Evolutionary conservation across 768 basidiomycete genomes (phyloP).

Genomic region (Pleurotus giganteus): DNA sequence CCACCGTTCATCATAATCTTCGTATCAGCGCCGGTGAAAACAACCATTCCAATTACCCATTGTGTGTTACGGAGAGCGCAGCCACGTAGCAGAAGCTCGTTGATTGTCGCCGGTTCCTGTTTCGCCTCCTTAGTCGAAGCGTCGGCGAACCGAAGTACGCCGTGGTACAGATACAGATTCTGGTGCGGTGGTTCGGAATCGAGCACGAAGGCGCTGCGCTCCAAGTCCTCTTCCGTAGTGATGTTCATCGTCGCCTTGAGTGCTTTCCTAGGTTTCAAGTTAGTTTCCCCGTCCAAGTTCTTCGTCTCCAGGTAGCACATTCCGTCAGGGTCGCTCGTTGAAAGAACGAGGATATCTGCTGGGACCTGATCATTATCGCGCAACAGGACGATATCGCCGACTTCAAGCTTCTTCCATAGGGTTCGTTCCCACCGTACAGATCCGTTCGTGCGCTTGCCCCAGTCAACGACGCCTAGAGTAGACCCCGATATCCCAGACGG

Average conservation of each 20-base stretch:
- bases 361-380: slow-evolving; percentile 96
- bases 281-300: slow-evolving; percentile 97
- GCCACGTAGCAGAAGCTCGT: slow-evolving; percentile 89
- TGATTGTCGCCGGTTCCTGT: slow-evolving; percentile 79
- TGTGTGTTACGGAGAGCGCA: slow-evolving; percentile 86
- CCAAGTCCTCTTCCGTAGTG: slow-evolving; percentile 84
- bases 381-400: slow-evolving; percentile 91
- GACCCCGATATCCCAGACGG: slow-evolving; percentile 56
- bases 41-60: slow-evolving; percentile 93
- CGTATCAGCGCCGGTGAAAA: slow-evolving; percentile 90
- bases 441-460: slow-evolving; percentile 62
- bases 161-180: slow-evolving; percentile 90
- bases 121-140: slow-evolving; percentile 47
- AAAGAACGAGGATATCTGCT: slow-evolving; percentile 90
- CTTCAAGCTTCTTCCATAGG: slow-evolving; percentile 97
- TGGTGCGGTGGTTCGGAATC: slow-evolving; percentile 94
- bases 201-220: slow-evolving; percentile 81
- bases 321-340: slow-evolving; percentile 88
- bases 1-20: slow-evolving; percentile 94
- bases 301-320: slow-evolving; percentile 97
- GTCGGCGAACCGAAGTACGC: slow-evolving; percentile 75
- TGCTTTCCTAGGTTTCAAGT: slow-evolving; percentile 83
- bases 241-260: slow-evolving; percentile 75
- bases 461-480: slow-evolving; percentile 78
- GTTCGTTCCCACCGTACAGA: slow-evolving; percentile 91